Percentiles rank a stretch among this genome's conserved stretches.
These are phyloP conservation scores for Candida tetrigidarum DNA, from an alignment of 1,139 yeast species.

Conservation along the genomic window DNA sequence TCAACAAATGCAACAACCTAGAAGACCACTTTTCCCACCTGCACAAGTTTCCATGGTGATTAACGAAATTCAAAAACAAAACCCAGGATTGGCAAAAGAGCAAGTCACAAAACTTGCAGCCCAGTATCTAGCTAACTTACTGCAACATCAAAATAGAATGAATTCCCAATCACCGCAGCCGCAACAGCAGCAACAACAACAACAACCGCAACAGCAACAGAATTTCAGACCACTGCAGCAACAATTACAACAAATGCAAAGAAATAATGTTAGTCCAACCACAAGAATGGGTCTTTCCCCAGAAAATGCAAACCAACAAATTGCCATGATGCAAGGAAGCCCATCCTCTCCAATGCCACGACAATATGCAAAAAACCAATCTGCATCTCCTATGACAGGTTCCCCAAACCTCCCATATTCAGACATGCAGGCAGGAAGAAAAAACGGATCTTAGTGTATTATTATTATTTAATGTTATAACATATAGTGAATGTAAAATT, in stretches of 20 bases:
- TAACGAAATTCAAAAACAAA: slow-evolving; percentile 67
- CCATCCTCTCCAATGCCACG: slow-evolving; percentile 31
- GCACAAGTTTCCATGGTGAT: slow-evolving; percentile 74
- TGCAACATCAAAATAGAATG: slow-evolving; percentile 50
- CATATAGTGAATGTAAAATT: neutral
- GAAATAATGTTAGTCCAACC: slow-evolving; percentile 5
- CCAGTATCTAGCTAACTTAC: slow-evolving; percentile 63
- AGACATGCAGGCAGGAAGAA: slow-evolving; percentile 24
- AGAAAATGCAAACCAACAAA: slow-evolving; percentile 23
- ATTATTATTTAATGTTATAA: neutral
- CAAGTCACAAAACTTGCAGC: slow-evolving; percentile 78
- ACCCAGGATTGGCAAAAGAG: slow-evolving; percentile 69
- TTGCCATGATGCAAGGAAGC: slow-evolving; percentile 42
- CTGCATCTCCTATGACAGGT: slow-evolving; percentile 22
- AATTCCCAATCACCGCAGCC: slow-evolving; percentile 14
- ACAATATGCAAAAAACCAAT: slow-evolving; percentile 28
- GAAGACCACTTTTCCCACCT: slow-evolving; percentile 53
- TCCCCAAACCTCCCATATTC: slow-evolving; percentile 23
- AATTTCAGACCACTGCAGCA: slow-evolving; percentile 20
- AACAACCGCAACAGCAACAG: slow-evolving; percentile 18
- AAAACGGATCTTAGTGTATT: neutral
- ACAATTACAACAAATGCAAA: slow-evolving; percentile 21
- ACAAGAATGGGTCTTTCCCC: slow-evolving; percentile 7
- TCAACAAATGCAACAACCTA: slow-evolving; percentile 23
- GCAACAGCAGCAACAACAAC: too few species aligned